phyloP scores from a whole-genome alignment of 495 filamentous ascomycete species.

The Echria macrotheca region DNA sequence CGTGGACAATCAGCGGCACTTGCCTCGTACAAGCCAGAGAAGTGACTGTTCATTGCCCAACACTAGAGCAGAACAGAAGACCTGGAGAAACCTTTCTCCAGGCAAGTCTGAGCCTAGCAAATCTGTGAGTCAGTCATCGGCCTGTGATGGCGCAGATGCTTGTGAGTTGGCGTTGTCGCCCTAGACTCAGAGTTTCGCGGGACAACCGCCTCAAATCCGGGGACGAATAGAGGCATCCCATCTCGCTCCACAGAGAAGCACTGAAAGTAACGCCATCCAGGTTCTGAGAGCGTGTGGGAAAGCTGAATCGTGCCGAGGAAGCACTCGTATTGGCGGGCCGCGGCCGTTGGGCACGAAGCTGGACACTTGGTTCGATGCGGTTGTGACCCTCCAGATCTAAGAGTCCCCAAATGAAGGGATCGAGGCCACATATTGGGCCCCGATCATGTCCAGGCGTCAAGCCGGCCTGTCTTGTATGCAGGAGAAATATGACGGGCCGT shows the following conservation, averaged over 20 bases:
- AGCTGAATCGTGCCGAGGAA: conserved; percentile 9
- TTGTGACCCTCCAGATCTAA: conserved; percentile 21
- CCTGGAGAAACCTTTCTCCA: too few relatives aligned
- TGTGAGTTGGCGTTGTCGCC: conserved; percentile 10
- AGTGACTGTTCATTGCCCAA: too few relatives aligned
- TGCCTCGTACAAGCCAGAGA: too few relatives aligned
- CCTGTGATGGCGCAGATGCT: background rate
- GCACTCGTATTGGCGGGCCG: conserved; percentile 17
- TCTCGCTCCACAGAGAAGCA: conserved; percentile 4
- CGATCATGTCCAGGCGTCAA: conserved; percentile 11
- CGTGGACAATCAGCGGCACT: too few relatives aligned
- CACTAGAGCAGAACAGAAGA: too few relatives aligned
- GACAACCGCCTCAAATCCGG: conserved; percentile 13
- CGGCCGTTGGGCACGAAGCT: conserved; percentile 25
- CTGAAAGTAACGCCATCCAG: conserved; percentile 15
- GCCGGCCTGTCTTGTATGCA: conserved; percentile 13
- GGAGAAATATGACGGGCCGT: conserved; percentile 15
- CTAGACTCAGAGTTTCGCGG: conserved; percentile 10
- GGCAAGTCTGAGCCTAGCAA: too few relatives aligned
- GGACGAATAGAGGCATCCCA: conserved; percentile 8
- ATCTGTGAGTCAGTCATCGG: conserved; percentile 7
- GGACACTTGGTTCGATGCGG: conserved; percentile 14
- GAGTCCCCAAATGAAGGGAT: too few relatives aligned
- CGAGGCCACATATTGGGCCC: conserved; percentile 22
- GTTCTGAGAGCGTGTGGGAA: conserved; percentile 13